phyloP scores from a whole-genome alignment of 164 flowering plant species.

The Brasenia schreberi region DNA sequence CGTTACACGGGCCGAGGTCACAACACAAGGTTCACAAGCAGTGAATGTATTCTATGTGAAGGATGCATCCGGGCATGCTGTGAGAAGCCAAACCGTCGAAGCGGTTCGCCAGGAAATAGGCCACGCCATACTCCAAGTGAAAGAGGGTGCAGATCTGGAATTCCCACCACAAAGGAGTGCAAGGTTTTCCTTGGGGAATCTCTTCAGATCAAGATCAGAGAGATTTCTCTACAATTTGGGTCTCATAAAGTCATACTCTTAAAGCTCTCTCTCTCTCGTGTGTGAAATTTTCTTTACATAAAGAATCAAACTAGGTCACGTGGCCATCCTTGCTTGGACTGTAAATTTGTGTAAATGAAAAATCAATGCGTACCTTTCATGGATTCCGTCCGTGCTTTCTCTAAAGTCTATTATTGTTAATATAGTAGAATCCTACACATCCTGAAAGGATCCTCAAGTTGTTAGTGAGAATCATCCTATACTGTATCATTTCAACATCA shows the following conservation, averaged over 20 bases:
- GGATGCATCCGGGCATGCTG: slow-evolving; percentile 61
- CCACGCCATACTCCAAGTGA: slow-evolving; percentile 44
- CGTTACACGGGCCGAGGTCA: slow-evolving; percentile 81
- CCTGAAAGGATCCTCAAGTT: not conserved
- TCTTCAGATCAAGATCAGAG: slow-evolving; percentile 69
- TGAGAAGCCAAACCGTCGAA: slow-evolving; percentile 63
- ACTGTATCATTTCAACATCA: too few species aligned
- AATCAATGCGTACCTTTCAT: not conserved
- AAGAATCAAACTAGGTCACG: not conserved
- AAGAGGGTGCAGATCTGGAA: slow-evolving; percentile 35
- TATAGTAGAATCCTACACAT: not conserved
- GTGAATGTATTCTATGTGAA: slow-evolving; percentile 74
- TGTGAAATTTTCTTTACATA: too few species aligned
- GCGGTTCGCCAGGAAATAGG: slow-evolving; percentile 78
- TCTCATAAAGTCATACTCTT: slow-evolving; percentile 54
- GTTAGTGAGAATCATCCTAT: not conserved
- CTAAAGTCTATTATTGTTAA: not conserved
- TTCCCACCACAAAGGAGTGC: slow-evolving; percentile 38
- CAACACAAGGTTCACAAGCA: slow-evolving; percentile 76
- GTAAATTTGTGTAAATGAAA: not conserved
- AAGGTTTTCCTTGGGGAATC: slow-evolving; percentile 54
- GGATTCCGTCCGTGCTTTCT: not conserved
- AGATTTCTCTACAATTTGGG: slow-evolving; percentile 75
- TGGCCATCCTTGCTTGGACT: not conserved
- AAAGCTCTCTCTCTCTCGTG: slow-evolving; percentile 2